A percentile compares a stretch with the other conserved stretches of the same genome.
phyloP scores from a whole-genome alignment of 768 basidiomycete species.

The Amanita polypyramis region DNA sequence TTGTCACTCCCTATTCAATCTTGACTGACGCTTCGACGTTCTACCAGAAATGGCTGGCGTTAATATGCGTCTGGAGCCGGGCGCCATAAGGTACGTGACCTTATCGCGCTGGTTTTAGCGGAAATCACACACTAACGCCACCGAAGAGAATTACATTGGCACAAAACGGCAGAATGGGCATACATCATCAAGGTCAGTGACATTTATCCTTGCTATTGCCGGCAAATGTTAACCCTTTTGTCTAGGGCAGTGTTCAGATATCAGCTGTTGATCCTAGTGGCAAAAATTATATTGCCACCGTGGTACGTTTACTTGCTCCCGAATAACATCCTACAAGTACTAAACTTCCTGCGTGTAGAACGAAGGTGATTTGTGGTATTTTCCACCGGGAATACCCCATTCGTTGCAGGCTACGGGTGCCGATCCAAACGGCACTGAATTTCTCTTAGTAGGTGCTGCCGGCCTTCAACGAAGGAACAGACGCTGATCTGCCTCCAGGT shows the following conservation, averaged over 20 bases:
- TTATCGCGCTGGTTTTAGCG: background rate
- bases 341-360: slow-evolving; percentile 19
- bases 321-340: background rate
- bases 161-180: slow-evolving; percentile 42
- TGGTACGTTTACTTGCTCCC: slow-evolving; percentile 24
- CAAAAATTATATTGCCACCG: slow-evolving; percentile 37
- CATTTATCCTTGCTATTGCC: background rate
- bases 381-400: slow-evolving; percentile 47
- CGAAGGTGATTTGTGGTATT: slow-evolving; percentile 45
- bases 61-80: slow-evolving; percentile 40
- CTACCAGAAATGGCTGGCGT: slow-evolving; percentile 31
- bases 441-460: slow-evolving; percentile 29
- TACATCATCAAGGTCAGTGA: slow-evolving; percentile 32
- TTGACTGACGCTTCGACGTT: background rate
- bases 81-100: slow-evolving; percentile 31
- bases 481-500: slow-evolving; percentile 20
- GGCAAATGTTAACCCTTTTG: background rate
- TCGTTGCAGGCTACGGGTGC: slow-evolving; percentile 41
- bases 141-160: slow-evolving; percentile 45
- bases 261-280: slow-evolving; percentile 38
- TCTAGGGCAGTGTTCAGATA: slow-evolving; percentile 36
- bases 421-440: slow-evolving; percentile 37
- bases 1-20: background rate
- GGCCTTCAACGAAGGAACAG: background rate
- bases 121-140: background rate